These are phyloP conservation scores for Entomophthora muscae DNA, from an alignment of 371 early-diverging fungal species.

Conservation along the genomic window DNA sequence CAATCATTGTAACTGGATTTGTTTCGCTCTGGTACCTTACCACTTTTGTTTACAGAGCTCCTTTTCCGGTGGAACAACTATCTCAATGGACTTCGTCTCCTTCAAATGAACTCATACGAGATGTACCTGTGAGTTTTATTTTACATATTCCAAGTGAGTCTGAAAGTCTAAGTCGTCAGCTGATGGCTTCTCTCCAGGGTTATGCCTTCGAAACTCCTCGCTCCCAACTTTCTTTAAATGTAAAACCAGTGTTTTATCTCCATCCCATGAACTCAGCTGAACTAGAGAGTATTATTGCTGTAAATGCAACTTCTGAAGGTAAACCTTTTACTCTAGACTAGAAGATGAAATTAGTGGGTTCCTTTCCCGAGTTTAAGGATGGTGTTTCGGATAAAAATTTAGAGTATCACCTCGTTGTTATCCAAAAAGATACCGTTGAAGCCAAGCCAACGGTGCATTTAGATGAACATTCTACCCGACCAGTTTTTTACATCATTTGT, in stretches of 20 bases:
- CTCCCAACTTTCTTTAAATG: not conserved
- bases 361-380: not conserved
- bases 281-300: not conserved
- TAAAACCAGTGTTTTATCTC: not conserved
- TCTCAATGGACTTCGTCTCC: not conserved
- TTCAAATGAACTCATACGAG: not conserved
- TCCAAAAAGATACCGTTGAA: not conserved
- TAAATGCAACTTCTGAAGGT: not conserved
- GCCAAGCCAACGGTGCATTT: not conserved
- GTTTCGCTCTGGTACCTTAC: not conserved
- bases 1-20: not conserved
- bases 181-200: not conserved
- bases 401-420: not conserved
- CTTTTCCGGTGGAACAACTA: slow-evolving; percentile 1
- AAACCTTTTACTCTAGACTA: not conserved
- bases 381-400: not conserved
- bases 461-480: not conserved
- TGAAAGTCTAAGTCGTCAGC: not conserved
- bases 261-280: not conserved
- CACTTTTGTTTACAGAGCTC: not conserved
- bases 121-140: not conserved
- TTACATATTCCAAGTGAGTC: not conserved
- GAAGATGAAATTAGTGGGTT: not conserved
- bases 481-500: not conserved
- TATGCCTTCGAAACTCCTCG: not conserved